Percentiles rank a stretch among this genome's conserved stretches.
Conservation (phyloP, 2,329 filamentous ascomycete genomes). For the Epichloe sylvatica region DNA sequence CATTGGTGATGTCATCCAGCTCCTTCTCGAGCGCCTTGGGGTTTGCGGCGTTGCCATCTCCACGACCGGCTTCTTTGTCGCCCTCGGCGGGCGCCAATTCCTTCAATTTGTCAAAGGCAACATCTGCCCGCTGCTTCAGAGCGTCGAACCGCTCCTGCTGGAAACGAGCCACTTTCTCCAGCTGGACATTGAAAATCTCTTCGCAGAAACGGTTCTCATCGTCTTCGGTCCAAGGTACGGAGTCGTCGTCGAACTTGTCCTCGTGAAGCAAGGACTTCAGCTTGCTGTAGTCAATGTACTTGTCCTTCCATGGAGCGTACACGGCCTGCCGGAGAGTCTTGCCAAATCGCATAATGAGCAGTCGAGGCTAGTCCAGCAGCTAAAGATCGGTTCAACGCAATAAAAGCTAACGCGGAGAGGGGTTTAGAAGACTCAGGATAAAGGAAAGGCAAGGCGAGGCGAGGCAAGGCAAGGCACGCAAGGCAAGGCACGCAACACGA, state of each 20-base stretch:
- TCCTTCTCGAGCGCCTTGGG: slow-evolving; percentile 63
- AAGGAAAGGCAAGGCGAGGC: not conserved
- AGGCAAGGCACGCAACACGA: not conserved
- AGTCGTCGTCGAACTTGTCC: slow-evolving; percentile 46
- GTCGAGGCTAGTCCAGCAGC: not conserved
- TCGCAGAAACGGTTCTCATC: slow-evolving; percentile 92
- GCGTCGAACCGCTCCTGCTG: slow-evolving; percentile 61
- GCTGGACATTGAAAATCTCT: slow-evolving; percentile 83
- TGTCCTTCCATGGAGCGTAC: slow-evolving; percentile 77
- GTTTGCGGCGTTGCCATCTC: slow-evolving; percentile 33
- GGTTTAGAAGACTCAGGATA: not conserved
- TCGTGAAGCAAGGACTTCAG: slow-evolving; percentile 83
- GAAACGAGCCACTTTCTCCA: slow-evolving; percentile 88
- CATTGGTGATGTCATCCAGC: slow-evolving; percentile 75
- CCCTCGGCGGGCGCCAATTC: slow-evolving; percentile 52
- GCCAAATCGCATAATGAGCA: slow-evolving; percentile 71
- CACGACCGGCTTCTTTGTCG: slow-evolving; percentile 21
- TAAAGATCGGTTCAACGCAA: too few relatives aligned
- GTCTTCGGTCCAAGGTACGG: slow-evolving; percentile 71
- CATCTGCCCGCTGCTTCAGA: slow-evolving; percentile 40
- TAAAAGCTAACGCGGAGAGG: too few relatives aligned
- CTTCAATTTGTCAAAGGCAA: slow-evolving; percentile 55
- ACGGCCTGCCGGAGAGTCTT: slow-evolving; percentile 68
- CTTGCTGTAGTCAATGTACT: slow-evolving; percentile 93
- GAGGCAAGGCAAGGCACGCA: not conserved